Evolutionary conservation across 371 early-diverging fungal species (phyloP), one percentile per base, ranked within the genome.

Genomic region (Syncephalis fuscata): DNA sequence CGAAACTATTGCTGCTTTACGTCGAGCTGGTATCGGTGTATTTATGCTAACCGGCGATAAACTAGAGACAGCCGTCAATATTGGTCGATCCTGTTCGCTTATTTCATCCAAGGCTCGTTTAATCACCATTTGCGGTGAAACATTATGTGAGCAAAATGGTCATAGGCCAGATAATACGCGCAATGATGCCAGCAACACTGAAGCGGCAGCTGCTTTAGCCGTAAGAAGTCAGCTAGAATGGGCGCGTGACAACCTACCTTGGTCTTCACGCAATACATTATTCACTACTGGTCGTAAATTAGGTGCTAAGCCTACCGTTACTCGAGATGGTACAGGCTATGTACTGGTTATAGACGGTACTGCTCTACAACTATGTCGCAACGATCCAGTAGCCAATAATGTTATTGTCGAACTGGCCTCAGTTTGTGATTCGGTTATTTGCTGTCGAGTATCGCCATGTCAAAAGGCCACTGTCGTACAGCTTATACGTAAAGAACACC

Each of bases 21-120:
- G 91, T 1, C 70, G 70, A 11, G 94, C 96, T 0, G 95, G 94
- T 16, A 90, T 99, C 48, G 80, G 82, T 47, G 68, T 93, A 10
- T 96, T 93, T 92, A 92, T 99, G 71, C 63, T 99, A 57, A 99
- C 99, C 0, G 99, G 99, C 38, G 99, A 99, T 64, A 88, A 94
- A 63, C 85, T 85, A 40, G 98, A 98, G 60, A 99, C 99, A 14
- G 99, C 99, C 23, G 85, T 94, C 55, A 88, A 88, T 54, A 94
- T 94, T 65, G 97, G 91, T 2, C 83, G 81, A 51, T 78, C 86
- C 0, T 92, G 91, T 57, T 74, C 82, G 23, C 66, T 95, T 22
- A 68, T 78, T 27, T 45, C 45, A 10, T 45, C 66, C 65, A 0
- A 80, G 83, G 85, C 69, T 72, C 0, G 54, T 82, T 19, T 60